Conservation (phyloP, 257 asterid species). For the Nicotiana sylvestris region DNA sequence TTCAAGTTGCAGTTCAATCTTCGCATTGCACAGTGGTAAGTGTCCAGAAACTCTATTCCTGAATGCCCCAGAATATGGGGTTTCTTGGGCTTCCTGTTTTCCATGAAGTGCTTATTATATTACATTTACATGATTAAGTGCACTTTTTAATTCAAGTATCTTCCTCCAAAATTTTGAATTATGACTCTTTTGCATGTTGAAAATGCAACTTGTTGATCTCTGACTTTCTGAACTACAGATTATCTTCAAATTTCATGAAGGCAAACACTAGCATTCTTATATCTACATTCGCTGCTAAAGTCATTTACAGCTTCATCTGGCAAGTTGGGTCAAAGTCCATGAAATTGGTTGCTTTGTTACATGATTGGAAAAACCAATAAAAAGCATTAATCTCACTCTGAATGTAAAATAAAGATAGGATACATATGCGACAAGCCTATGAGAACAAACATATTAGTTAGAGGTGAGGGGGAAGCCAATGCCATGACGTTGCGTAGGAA, state of each 20-base stretch:
- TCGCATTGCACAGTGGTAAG: background rate
- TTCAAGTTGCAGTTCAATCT: background rate
- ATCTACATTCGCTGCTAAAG: background rate
- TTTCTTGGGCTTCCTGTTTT: background rate
- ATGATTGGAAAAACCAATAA: background rate
- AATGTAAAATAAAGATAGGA: background rate
- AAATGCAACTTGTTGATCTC: background rate
- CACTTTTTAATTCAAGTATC: background rate
- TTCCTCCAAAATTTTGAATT: background rate
- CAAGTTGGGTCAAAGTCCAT: background rate
- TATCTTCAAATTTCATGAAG: background rate
- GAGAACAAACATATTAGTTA: constrained; percentile 3
- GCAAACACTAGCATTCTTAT: background rate
- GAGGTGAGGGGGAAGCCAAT: constrained; percentile 82
- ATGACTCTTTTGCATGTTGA: background rate
- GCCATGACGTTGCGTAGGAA: constrained; percentile 84
- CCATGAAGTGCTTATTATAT: background rate
- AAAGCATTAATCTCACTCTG: background rate
- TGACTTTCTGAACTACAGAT: background rate
- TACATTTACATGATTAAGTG: background rate
- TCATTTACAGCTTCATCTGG: constrained; percentile 4
- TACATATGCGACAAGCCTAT: background rate
- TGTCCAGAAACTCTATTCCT: background rate
- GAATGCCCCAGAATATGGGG: background rate
- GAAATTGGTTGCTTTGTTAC: background rate